Conservation (phyloP, 441 rosid species). For the Pelargonium myrrhifolium region DNA sequence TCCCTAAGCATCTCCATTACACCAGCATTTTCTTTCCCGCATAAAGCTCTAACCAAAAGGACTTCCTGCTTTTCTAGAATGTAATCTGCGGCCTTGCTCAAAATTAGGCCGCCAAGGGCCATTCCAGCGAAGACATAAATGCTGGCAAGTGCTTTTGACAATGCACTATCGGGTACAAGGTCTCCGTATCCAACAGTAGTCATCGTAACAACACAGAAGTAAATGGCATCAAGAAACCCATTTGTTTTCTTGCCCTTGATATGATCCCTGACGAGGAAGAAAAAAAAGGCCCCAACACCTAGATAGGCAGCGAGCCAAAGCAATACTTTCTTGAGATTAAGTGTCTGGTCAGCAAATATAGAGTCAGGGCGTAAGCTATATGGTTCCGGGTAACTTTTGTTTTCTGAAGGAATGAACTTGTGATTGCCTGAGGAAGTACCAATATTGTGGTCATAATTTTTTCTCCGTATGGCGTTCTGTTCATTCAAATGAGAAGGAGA, state of each 20-base stretch:
- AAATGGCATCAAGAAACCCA: constrained; percentile 40
- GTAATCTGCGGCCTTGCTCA: constrained; percentile 53
- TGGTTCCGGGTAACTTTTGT: too few relatives aligned
- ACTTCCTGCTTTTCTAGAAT: constrained; percentile 44
- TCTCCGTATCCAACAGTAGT: constrained; percentile 68
- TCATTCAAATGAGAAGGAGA: too few relatives aligned
- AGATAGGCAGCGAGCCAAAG: constrained; percentile 19
- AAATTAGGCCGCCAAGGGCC: constrained; percentile 43
- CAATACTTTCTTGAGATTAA: constrained; percentile 1
- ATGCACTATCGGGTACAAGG: constrained; percentile 35
- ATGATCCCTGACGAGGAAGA: constrained; percentile 33
- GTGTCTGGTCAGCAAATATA: not conserved
- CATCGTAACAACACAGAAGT: constrained; percentile 50
- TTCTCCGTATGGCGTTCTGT: not conserved
- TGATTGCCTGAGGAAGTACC: too few relatives aligned
- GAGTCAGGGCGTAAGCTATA: not conserved
- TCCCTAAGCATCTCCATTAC: constrained; percentile 29
- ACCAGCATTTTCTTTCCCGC: constrained; percentile 19
- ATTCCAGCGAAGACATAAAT: constrained; percentile 42
- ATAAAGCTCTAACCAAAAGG: constrained; percentile 35
- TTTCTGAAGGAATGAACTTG: not conserved
- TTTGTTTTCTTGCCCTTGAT: constrained; percentile 44
- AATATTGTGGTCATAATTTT: too few relatives aligned
- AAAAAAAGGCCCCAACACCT: constrained; percentile 31
- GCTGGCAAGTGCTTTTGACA: constrained; percentile 37